These are phyloP conservation scores for Yamadazyma nakazawae DNA, from an alignment of 805 yeast genomes.

Conservation along the genomic window DNA sequence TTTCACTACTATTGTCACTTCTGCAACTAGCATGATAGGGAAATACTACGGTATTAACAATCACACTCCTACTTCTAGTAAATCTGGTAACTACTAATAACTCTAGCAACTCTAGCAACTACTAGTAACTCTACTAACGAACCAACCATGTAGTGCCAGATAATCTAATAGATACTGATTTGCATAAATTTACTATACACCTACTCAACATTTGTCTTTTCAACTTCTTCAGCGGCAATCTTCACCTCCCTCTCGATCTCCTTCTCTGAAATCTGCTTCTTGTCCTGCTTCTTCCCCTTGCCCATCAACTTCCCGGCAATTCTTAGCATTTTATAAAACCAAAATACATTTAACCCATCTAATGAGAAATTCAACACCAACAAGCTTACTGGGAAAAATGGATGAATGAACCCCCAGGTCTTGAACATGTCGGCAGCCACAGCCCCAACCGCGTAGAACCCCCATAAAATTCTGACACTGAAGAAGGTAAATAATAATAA, in stretches of 20 bases:
- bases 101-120: too few species aligned
- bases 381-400: slow-evolving; percentile 46
- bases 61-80: too few species aligned
- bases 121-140: too few species aligned
- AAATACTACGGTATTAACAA: too few species aligned
- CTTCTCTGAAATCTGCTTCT: slow-evolving; percentile 15
- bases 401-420: slow-evolving; percentile 44
- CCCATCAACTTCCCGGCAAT: slow-evolving; percentile 60
- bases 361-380: slow-evolving; percentile 59
- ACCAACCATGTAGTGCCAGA: too few species aligned
- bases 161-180: too few species aligned
- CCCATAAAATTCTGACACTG: slow-evolving; percentile 80
- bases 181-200: too few species aligned
- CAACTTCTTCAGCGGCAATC: background rate
- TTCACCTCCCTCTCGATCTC: slow-evolving; percentile 11
- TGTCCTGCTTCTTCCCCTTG: slow-evolving; percentile 6
- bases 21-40: too few species aligned
- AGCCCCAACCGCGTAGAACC: slow-evolving; percentile 63
- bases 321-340: slow-evolving; percentile 86
- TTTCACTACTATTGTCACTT: too few species aligned
- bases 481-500: slow-evolving; percentile 69
- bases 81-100: too few species aligned
- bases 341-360: slow-evolving; percentile 66
- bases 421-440: slow-evolving; percentile 48
- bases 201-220: background rate